Base-by-base conservation (phyloP, 192 early-diverging fungal genomes). In the Backusella tuberculispora region DNA sequence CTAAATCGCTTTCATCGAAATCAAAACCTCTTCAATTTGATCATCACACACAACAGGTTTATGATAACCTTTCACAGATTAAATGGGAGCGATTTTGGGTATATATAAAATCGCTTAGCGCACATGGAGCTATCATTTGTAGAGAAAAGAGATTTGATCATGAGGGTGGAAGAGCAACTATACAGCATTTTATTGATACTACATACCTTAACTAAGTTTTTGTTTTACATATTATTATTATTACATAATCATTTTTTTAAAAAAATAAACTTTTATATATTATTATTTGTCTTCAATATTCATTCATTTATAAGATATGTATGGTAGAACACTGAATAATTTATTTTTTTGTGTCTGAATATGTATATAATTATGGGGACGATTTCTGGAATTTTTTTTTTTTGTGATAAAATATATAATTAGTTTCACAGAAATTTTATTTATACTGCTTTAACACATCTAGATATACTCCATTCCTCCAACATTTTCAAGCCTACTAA, bases 91-190 rank as follows among this genome's bases (percentile, higher is more conserved):
- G 85, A 48, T 60, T 78, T 42, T 72, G 79, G 70, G 76, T 89
- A 8, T 80, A 76, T 69, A 83, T 87, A 14, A 76, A 84, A 19
- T 74, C 74, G 5, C 64, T 83, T 44, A 87, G 87, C 63, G 79
- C 88, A 14, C 88, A 89, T 68, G 88, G 81, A 5, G 73, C 79
- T 5, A 87, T 89, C 46, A 77, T 89, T 43, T 80, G 85, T 9
- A 78, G 88, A 24, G 74, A 85, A 43, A 83, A 82, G 24, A 72
- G 76, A 38, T 80, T 80, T 69, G 38, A 45, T 19, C 44, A 77
- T 66, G 69, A 74, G 6, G 79, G 73, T 0, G 86, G 85, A 40
- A 74, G 72, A 60, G 78, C 81, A 9, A 78, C 81, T 44, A 76
- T 89, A 6, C 74, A 84, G 34, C 86, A 89, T 78, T 87, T 86